Percentiles rank a stretch among this genome's conserved stretches.
Conservation (phyloP, 345 rosid genomes). For the Populus simonii region DNA sequence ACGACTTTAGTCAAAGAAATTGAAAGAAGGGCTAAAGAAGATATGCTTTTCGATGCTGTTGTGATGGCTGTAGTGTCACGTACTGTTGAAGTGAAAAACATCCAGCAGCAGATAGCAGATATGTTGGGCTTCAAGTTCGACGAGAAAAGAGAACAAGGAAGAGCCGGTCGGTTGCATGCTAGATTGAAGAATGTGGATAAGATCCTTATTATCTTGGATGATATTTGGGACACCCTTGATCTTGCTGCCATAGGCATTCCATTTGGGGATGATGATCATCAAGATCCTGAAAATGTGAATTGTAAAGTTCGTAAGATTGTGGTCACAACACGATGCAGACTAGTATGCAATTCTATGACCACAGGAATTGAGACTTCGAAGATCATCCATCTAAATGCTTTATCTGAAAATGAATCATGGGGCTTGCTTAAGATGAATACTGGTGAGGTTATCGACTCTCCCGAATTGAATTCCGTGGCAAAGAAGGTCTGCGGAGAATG, state of each 20-base stretch:
- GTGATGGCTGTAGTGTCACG: not conserved
- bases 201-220: constrained; percentile 7
- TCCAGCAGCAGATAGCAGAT: not conserved
- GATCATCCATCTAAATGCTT: not conserved
- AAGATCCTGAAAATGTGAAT: not conserved
- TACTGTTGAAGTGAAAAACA: not conserved
- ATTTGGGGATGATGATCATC: not conserved
- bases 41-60: not conserved
- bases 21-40: not conserved
- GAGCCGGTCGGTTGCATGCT: not conserved
- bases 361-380: not conserved
- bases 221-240: constrained; percentile 1
- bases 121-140: not conserved
- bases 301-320: not conserved
- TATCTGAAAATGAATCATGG: constrained; percentile 6
- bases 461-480: not conserved
- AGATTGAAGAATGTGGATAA: not conserved
- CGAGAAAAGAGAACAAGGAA: not conserved
- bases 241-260: constrained; percentile 4
- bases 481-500: constrained; percentile 1
- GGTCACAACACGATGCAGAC: not conserved
- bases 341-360: not conserved
- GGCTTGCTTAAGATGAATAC: not conserved
- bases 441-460: not conserved
- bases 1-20: not conserved